Evolutionary conservation across 2,329 filamentous ascomycete genomes (phyloP).

Genomic region (Ophiosphaerella narmari): DNA sequence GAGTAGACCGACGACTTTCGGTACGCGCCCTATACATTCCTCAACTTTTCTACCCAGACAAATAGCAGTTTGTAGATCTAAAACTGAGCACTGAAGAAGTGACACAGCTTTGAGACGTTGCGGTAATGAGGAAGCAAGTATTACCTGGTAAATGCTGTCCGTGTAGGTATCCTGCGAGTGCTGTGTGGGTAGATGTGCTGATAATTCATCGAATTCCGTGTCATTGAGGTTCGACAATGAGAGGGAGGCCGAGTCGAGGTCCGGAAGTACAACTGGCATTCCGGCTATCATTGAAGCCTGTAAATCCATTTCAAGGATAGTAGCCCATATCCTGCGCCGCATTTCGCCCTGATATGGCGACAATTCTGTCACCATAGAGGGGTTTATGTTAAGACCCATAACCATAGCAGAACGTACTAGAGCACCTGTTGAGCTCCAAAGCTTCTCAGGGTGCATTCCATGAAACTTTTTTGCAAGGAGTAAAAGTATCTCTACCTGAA

Average conservation of each 20-base stretch:
- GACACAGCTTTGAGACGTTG: constrained; percentile 20
- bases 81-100: constrained; percentile 17
- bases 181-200: constrained; percentile 9
- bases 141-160: constrained; percentile 23
- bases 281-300: constrained; percentile 26
- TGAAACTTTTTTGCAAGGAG: constrained; percentile 19
- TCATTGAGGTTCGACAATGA: constrained; percentile 25
- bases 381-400: constrained; percentile 51
- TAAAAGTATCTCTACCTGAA: constrained; percentile 24
- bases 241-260: constrained; percentile 10
- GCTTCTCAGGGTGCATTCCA: constrained; percentile 14
- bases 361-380: constrained; percentile 40
- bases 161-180: constrained; percentile 12
- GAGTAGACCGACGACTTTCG: constrained; percentile 9
- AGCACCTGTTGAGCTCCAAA: constrained; percentile 38
- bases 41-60: constrained; percentile 13
- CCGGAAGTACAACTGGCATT: constrained; percentile 20
- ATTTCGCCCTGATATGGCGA: constrained; percentile 44
- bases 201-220: constrained; percentile 18
- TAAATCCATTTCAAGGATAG: constrained; percentile 49
- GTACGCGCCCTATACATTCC: constrained; percentile 15
- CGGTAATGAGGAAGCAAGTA: constrained; percentile 19
- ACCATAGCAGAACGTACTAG: constrained; percentile 49
- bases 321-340: constrained; percentile 52
- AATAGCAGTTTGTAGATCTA: constrained; percentile 15